These are phyloP conservation scores for Mortierella sp. DNA, from an alignment of 371 early-diverging fungal species.

Conservation along the genomic window DNA sequence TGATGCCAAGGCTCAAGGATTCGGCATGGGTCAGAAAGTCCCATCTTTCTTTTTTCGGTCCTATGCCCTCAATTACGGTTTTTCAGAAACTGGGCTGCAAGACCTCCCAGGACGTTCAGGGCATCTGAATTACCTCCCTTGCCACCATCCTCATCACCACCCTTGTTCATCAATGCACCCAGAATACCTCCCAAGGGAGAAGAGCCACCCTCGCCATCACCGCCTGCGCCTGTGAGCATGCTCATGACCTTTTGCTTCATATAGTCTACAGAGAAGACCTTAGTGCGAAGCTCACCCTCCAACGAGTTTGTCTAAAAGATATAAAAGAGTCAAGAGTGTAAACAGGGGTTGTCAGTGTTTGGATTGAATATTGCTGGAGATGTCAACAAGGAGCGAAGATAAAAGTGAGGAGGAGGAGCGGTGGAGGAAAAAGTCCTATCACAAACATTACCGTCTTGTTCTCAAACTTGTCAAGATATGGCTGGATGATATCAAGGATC, in stretches of 20 bases:
- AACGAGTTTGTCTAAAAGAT: conserved; percentile 19
- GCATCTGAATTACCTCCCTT: neutral
- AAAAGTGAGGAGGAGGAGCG: neutral
- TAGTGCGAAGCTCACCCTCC: conserved; percentile 36
- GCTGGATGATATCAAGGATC: conserved; percentile 27
- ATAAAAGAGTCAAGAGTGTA: neutral
- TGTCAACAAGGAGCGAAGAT: neutral
- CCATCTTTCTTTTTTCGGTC: neutral
- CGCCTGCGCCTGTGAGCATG: conserved; percentile 22
- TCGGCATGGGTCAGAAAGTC: neutral
- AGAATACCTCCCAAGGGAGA: conserved; percentile 11
- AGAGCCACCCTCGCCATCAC: conserved; percentile 6
- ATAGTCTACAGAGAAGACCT: conserved; percentile 36
- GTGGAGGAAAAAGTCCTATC: neutral
- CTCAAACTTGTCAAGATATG: conserved; percentile 39
- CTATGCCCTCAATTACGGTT: too few species aligned
- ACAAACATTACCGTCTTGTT: conserved; percentile 30
- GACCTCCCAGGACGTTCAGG: neutral
- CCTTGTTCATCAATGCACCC: conserved; percentile 19
- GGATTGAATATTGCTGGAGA: neutral
- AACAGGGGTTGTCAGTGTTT: neutral
- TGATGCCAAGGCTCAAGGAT: too few species aligned
- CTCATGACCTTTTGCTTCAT: conserved; percentile 18
- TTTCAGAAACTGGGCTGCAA: conserved; percentile 32
- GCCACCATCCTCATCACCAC: neutral